phyloP scores from a whole-genome alignment of 169 alveolate species.

The Plasmodium gonderi region DNA sequence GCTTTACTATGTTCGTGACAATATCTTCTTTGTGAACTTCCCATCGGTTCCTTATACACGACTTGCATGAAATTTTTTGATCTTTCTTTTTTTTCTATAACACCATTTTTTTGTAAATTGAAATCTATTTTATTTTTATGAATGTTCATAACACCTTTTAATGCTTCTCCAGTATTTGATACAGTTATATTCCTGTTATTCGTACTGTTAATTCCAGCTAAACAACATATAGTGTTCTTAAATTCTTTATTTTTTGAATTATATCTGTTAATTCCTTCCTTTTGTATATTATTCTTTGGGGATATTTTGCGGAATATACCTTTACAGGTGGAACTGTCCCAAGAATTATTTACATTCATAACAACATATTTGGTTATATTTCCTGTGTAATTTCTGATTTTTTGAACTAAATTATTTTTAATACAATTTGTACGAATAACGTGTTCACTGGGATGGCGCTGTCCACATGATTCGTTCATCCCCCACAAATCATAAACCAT shows the following conservation, averaged over 20 bases:
- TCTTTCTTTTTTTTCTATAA: background rate
- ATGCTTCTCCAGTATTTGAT: background rate
- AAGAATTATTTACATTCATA: background rate
- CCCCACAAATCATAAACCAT: slow-evolving; percentile 2
- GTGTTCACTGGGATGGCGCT: background rate
- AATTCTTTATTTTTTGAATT: background rate
- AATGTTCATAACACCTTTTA: background rate
- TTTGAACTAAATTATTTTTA: background rate
- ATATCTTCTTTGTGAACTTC: background rate
- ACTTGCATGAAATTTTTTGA: background rate
- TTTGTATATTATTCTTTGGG: background rate
- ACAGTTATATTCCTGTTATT: background rate
- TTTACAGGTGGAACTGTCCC: background rate
- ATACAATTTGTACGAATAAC: background rate
- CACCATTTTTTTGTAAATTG: background rate
- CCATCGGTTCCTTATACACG: background rate
- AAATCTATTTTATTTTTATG: background rate
- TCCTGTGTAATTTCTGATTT: background rate
- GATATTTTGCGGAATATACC: background rate
- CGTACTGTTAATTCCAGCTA: background rate
- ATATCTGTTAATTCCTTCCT: background rate
- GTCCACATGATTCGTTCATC: background rate
- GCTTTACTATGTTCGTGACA: background rate
- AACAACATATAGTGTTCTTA: background rate
- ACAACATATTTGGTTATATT: background rate